Evolutionary conservation across 2,329 filamentous ascomycete species (phyloP).

Genomic region (Cytospora chrysosperma): DNA sequence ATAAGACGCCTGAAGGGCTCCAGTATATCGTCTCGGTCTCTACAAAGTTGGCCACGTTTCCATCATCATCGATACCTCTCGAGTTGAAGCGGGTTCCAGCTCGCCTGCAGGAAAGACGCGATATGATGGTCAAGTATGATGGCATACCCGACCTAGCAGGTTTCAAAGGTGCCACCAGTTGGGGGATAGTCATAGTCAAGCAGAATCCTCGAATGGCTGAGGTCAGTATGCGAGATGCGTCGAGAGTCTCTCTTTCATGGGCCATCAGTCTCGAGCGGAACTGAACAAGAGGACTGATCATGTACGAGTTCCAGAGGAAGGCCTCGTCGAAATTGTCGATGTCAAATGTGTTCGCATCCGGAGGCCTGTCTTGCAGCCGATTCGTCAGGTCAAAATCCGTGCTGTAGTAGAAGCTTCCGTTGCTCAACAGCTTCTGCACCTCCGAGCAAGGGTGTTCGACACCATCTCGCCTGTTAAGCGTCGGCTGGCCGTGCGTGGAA

Average conservation of each 20-base stretch:
- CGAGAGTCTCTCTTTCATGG: conserved; percentile 74
- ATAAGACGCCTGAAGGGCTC: conserved; percentile 73
- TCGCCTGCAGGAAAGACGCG: conserved; percentile 82
- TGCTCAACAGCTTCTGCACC: conserved; percentile 85
- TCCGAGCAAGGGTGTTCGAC: conserved; percentile 88
- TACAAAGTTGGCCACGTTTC: conserved; percentile 98
- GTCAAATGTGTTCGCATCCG: conserved; percentile 76
- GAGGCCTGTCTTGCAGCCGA: conserved; percentile 79
- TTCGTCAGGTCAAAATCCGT: conserved; percentile 98
- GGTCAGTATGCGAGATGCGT: conserved; percentile 82
- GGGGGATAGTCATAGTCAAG: conserved; percentile 79
- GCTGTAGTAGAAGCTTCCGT: conserved; percentile 96
- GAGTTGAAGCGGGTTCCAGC: conserved; percentile 96
- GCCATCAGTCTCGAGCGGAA: conserved; percentile 80
- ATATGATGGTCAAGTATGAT: conserved; percentile 84
- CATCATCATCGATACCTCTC: conserved; percentile 95
- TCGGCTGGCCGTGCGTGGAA: conserved; percentile 47
- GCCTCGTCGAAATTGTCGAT: conserved; percentile 90
- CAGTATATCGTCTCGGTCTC: conserved; percentile 94
- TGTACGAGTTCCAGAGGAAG: conserved; percentile 97
- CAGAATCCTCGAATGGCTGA: conserved; percentile 94
- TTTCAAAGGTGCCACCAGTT: conserved; percentile 69
- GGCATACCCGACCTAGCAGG: conserved; percentile 68
- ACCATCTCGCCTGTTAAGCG: conserved; percentile 64
- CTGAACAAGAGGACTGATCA: conserved; percentile 89